Evolutionary conservation across 495 filamentous ascomycete genomes (phyloP).

Genomic region (Hypoxylon subgilvum): DNA sequence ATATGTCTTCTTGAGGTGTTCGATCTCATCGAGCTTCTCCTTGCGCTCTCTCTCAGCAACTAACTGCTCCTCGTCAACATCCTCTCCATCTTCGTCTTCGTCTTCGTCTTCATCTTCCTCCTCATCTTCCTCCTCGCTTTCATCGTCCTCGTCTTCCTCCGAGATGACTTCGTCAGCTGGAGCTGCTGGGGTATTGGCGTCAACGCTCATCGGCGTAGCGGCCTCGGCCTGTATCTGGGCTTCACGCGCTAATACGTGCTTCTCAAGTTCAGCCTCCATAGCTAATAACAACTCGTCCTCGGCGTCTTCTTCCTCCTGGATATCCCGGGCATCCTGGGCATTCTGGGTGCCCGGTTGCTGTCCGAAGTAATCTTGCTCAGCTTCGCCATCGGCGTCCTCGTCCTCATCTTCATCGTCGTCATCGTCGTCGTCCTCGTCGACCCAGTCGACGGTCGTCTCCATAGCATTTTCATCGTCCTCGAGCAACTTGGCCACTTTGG

Average conservation of each 20-base stretch:
- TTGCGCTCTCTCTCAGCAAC: constrained; percentile 43
- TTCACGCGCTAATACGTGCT: constrained; percentile 44
- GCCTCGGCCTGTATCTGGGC: constrained; percentile 41
- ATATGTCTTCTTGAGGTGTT: constrained; percentile 56
- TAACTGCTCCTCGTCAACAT: constrained; percentile 56
- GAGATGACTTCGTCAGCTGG: constrained; percentile 43
- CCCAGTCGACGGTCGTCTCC: constrained; percentile 59
- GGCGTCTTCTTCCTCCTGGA: constrained; percentile 38
- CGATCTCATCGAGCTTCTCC: constrained; percentile 61
- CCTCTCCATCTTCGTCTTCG: constrained; percentile 52
- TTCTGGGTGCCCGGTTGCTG: constrained; percentile 17
- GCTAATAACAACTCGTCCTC: constrained; percentile 50
- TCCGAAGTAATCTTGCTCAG: constrained; percentile 55
- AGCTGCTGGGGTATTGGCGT: constrained; percentile 39
- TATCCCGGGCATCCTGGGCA: background rate
- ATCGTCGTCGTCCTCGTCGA: constrained; percentile 55
- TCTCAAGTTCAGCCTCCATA: constrained; percentile 47
- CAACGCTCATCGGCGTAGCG: constrained; percentile 48
- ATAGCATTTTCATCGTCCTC: constrained; percentile 61
- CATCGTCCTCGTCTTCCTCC: constrained; percentile 57
- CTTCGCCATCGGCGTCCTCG: constrained; percentile 60
- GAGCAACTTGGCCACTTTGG: constrained; percentile 77
- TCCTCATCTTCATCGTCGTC: constrained; percentile 61
- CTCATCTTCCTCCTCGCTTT: constrained; percentile 51
- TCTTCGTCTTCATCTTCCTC: too few species aligned